These are phyloP conservation scores for Tolypocladium ophioglossoides DNA, from an alignment of 2,329 filamentous ascomycete genomes.

Conservation along the genomic window DNA sequence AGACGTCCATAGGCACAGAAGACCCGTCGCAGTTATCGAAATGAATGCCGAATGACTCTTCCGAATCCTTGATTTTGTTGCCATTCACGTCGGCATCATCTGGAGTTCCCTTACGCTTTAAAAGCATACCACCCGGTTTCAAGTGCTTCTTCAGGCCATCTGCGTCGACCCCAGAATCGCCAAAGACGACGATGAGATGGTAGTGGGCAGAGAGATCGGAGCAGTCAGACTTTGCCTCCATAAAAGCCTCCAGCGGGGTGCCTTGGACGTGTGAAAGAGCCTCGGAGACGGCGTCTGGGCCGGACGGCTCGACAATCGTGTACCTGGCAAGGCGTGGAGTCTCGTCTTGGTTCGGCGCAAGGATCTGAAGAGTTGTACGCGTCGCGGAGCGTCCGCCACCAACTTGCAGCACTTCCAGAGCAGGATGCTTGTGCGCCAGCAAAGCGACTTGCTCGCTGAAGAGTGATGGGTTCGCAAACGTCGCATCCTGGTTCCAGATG, in stretches of 20 bases:
- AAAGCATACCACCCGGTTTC: slow-evolving; percentile 16
- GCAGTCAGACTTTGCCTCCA: slow-evolving; percentile 16
- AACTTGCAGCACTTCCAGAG: slow-evolving; percentile 26
- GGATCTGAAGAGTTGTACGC: slow-evolving; percentile 12
- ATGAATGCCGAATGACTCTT: not conserved
- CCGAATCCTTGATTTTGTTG: not conserved
- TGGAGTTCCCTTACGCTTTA: slow-evolving; percentile 6
- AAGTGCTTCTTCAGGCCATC: slow-evolving; percentile 12
- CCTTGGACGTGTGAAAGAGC: slow-evolving; percentile 5
- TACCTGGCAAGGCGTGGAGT: slow-evolving; percentile 23
- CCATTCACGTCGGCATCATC: not conserved
- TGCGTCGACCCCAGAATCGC: slow-evolving; percentile 6
- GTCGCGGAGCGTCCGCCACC: slow-evolving; percentile 16
- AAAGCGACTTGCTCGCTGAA: slow-evolving; percentile 18
- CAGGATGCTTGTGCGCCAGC: slow-evolving; percentile 28
- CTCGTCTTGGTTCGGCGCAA: slow-evolving; percentile 11
- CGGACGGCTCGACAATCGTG: slow-evolving; percentile 13
- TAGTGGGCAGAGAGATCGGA: slow-evolving; percentile 17
- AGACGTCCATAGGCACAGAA: slow-evolving; percentile 1
- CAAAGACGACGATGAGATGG: slow-evolving; percentile 20
- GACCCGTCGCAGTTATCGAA: not conserved
- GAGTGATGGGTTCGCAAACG: slow-evolving; percentile 10
- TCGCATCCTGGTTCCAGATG: slow-evolving; percentile 31
- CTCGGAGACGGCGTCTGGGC: slow-evolving; percentile 1
- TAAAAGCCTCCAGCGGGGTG: slow-evolving; percentile 9